Conservation (phyloP, 768 basidiomycete genomes). For the Auricularia sp. region DNA sequence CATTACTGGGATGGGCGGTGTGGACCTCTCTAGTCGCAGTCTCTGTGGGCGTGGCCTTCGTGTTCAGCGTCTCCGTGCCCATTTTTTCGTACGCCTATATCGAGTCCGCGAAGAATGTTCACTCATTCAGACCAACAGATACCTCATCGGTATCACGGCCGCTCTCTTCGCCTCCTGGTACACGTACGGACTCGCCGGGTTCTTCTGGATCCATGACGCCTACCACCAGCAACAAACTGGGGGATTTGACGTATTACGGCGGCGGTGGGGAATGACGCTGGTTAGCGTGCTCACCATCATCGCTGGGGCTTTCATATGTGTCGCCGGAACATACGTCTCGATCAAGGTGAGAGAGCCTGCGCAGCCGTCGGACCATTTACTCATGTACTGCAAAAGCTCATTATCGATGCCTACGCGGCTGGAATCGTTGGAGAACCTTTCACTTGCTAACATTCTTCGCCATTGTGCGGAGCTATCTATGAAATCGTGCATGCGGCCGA, state of each 20-base stretch:
- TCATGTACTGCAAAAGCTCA: conserved; percentile 12
- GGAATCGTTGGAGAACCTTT: conserved; percentile 40
- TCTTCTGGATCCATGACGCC: conserved; percentile 44
- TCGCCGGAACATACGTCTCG: conserved; percentile 43
- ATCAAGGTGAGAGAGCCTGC: conserved; percentile 29
- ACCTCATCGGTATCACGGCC: conserved; percentile 41
- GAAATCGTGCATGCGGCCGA: no score
- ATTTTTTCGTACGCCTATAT: conserved; percentile 35
- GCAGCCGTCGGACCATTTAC: neutral
- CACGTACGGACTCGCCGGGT: conserved; percentile 33
- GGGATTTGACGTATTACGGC: conserved; percentile 23
- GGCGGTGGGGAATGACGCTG: conserved; percentile 24
- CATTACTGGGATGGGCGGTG: conserved; percentile 37
- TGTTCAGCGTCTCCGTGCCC: conserved; percentile 42
- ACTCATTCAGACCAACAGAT: neutral
- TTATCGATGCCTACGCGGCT: conserved; percentile 33
- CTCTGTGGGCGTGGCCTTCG: conserved; percentile 32
- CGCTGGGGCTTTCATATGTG: conserved; percentile 42
- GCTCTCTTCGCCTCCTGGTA: conserved; percentile 51
- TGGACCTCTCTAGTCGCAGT: conserved; percentile 37
- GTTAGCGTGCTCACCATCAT: conserved; percentile 36
- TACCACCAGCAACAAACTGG: conserved; percentile 29
- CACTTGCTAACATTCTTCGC: conserved; percentile 23
- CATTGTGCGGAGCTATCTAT: no score
- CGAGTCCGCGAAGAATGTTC: neutral